phyloP scores from a whole-genome alignment of 495 filamentous ascomycete genomes.

The Podospora tetraspora region DNA sequence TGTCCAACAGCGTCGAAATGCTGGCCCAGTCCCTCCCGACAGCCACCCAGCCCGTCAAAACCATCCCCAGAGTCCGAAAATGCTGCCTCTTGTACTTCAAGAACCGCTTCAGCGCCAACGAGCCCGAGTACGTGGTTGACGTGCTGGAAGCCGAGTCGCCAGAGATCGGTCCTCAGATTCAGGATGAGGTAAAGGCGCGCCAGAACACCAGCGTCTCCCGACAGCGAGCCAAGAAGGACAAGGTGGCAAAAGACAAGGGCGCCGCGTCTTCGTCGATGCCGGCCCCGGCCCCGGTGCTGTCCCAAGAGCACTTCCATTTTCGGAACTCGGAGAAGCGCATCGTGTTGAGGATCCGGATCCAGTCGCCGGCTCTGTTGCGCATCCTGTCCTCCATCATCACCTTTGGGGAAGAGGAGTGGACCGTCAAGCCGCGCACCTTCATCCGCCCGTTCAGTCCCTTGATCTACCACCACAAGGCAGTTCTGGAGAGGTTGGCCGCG shows the following conservation, averaged over 20 bases:
- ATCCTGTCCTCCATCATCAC: neutral
- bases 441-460: constrained; percentile 3
- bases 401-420: neutral
- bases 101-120: constrained; percentile 1
- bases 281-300: constrained; percentile 24
- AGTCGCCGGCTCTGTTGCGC: neutral
- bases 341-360: constrained; percentile 1
- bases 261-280: neutral
- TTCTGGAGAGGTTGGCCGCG: neutral
- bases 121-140: constrained; percentile 1
- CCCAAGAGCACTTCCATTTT: neutral
- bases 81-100: neutral
- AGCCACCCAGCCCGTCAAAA: neutral
- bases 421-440: constrained; percentile 1
- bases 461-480: constrained; percentile 3
- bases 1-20: neutral
- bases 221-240: neutral
- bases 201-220: neutral
- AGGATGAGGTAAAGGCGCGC: constrained; percentile 10
- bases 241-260: neutral
- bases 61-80: neutral
- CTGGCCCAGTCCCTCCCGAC: neutral
- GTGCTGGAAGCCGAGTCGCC: neutral
- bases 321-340: neutral
- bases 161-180: constrained; percentile 2